phyloP scores from a whole-genome alignment of 768 basidiomycete species.

The Phylloporus sp. region DNA sequence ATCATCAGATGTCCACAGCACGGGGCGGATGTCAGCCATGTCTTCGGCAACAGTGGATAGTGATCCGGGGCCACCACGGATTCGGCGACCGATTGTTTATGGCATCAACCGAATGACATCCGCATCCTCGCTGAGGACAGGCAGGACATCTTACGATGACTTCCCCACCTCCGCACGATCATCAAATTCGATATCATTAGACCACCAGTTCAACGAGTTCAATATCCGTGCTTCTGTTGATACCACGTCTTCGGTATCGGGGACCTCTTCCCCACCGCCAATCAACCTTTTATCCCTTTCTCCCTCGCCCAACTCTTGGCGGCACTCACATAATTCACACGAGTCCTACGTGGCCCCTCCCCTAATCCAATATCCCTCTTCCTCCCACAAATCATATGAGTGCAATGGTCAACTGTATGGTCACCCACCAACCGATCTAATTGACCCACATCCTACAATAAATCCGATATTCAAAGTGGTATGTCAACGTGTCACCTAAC shows the following conservation, averaged over 20 bases:
- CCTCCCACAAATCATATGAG: conserved; percentile 45
- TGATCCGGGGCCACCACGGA: conserved; percentile 73
- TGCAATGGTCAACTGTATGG: conserved; percentile 47
- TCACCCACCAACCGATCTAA: conserved; percentile 58
- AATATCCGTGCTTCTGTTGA: conserved; percentile 67
- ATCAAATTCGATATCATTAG: conserved; percentile 75
- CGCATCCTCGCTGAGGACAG: conserved; percentile 61
- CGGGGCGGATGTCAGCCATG: conserved; percentile 69
- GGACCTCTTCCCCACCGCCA: conserved; percentile 71
- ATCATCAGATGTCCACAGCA: conserved; percentile 78
- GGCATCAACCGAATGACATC: conserved; percentile 74
- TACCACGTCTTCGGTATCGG: conserved; percentile 50
- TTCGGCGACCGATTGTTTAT: conserved; percentile 60
- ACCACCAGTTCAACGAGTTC: conserved; percentile 77
- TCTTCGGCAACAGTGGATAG: conserved; percentile 84
- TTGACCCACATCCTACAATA: conserved; percentile 64
- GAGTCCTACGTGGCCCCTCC: conserved; percentile 39
- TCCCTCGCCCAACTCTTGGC: conserved; percentile 57
- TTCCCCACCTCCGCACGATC: conserved; percentile 71
- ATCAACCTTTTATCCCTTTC: conserved; percentile 72
- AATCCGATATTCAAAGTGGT: conserved; percentile 93
- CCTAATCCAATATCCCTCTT: conserved; percentile 37
- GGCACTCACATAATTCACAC: conserved; percentile 43
- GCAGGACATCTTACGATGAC: conserved; percentile 62
- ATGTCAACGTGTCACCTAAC: conserved; percentile 33